Evolutionary conservation across 441 rosid genomes (phyloP), one percentile per base, ranked within the genome.

Genomic region (Adansonia madagascariensis): DNA sequence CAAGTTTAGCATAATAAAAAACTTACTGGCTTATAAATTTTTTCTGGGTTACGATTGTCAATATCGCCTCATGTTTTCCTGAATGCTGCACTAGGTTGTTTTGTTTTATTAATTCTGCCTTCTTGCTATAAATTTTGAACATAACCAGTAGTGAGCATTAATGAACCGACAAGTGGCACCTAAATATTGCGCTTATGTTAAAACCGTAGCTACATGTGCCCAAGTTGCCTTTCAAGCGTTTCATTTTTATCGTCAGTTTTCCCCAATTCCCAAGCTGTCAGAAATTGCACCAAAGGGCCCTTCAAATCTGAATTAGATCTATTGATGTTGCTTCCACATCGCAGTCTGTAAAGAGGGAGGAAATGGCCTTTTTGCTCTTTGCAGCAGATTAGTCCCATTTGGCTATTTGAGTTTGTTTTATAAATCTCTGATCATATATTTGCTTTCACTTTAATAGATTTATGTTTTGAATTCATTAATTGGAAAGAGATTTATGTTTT

Each of bases 331-430:
- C 11, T 56, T 71, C 12, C 39, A 18, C 65, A 56, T 73, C 0
- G 47, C 53, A 18, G 20, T 39, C 56, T 56, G 39, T 56, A 39
- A 56, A 56, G 75, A 39, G 43, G 47, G 47, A 39, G 52, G 65
- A 56, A 56, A 73, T 41, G 39, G 39, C 39, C 56, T 56, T n/a
- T 24, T 41, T 41, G 64, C 50, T 55, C 8, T 11, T 1, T 4
- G 49, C 75, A 53, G 15, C 75, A 39, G 75, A 56, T 56, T 56
- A 73, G 75, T 56, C 65, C 18, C 35, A 5, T 56, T 72, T 39
- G 10, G 52, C 52, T 55, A 56, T 41, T 39, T 56, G 65, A 72
- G 64, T 17, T 50, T 50, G 43, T 14, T 70, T 15, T 4, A 10
- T 67, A 17, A 10, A 69, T 24, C 20, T 70, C 20, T 49, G 60